phyloP scores from a whole-genome alignment of 192 early-diverging fungal genomes.

The Linnemannia exigua region DNA sequence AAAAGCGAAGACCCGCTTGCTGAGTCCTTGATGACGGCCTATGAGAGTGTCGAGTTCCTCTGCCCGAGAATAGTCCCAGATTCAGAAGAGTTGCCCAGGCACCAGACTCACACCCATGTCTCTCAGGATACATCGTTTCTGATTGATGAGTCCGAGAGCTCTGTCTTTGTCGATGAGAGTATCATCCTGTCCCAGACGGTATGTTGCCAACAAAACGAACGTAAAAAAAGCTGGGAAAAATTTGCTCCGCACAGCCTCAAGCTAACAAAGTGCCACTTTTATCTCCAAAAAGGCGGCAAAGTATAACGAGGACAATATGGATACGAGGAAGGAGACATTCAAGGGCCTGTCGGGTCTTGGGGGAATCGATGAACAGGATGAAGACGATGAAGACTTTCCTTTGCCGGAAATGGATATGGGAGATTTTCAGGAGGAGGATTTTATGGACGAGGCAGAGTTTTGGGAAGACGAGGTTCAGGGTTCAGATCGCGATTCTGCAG shows the following conservation, averaged over 20 bases:
- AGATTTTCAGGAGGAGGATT: slow-evolving; percentile 36
- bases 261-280: neutral
- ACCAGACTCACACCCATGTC: neutral
- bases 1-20: slow-evolving; percentile 21
- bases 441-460: slow-evolving; percentile 33
- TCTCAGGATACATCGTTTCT: slow-evolving; percentile 30
- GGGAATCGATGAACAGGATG: slow-evolving; percentile 38
- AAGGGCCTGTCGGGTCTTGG: slow-evolving; percentile 30
- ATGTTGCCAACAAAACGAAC: too few species aligned
- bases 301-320: slow-evolving; percentile 24
- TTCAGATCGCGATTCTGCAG: slow-evolving; percentile 12
- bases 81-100: neutral
- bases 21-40: slow-evolving; percentile 21
- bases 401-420: slow-evolving; percentile 37
- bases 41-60: slow-evolving; percentile 32
- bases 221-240: slow-evolving; percentile 27
- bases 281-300: neutral
- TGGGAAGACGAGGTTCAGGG: slow-evolving; percentile 22
- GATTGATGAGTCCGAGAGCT: slow-evolving; percentile 39
- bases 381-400: slow-evolving; percentile 34
- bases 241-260: slow-evolving; percentile 19
- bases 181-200: slow-evolving; percentile 42
- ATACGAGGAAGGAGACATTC: slow-evolving; percentile 21
- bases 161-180: slow-evolving; percentile 46
- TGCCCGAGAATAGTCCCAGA: slow-evolving; percentile 16